Conservation (phyloP, 768 basidiomycete species). For the Coprinopsis cinerea region DNA sequence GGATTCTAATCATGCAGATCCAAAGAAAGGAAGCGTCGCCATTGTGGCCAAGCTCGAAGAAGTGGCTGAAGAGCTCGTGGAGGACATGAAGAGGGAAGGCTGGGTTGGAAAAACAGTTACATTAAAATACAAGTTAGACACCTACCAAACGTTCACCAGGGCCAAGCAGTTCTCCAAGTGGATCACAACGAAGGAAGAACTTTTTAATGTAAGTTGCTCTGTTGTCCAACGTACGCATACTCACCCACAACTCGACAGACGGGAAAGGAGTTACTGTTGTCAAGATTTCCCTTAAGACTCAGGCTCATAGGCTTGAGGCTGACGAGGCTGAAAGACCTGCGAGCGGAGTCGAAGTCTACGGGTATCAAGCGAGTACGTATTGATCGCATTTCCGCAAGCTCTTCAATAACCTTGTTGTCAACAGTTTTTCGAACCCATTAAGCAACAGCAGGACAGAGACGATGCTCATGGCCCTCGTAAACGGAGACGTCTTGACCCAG, state of each 20-base stretch:
- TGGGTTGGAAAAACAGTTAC: constrained; percentile 90
- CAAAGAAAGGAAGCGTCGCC: neutral
- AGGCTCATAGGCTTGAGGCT: constrained; percentile 85
- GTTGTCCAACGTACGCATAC: constrained; percentile 8
- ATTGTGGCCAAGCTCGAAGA: constrained; percentile 76
- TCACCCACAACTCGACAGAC: constrained; percentile 36
- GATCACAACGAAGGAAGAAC: constrained; percentile 74
- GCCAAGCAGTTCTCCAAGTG: constrained; percentile 75
- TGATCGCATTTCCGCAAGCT: neutral
- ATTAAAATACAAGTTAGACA: constrained; percentile 89
- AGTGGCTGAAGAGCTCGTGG: constrained; percentile 74
- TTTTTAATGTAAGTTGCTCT: constrained; percentile 54
- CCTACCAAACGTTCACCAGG: constrained; percentile 82
- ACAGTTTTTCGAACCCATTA: constrained; percentile 56
- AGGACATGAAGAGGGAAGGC: constrained; percentile 70
- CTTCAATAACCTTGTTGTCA: neutral
- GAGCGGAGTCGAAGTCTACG: constrained; percentile 30
- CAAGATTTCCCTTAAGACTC: constrained; percentile 74
- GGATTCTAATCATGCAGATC: constrained; percentile 44
- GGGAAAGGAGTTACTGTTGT: constrained; percentile 75
- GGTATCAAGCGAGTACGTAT: constrained; percentile 70
- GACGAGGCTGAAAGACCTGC: constrained; percentile 84
- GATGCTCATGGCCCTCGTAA: constrained; percentile 12
- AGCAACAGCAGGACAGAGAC: constrained; percentile 33
- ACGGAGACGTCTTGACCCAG: constrained; percentile 23